Evolutionary conservation across 2,329 filamentous ascomycete species (phyloP).

Genomic region (Fusarium penzigii): DNA sequence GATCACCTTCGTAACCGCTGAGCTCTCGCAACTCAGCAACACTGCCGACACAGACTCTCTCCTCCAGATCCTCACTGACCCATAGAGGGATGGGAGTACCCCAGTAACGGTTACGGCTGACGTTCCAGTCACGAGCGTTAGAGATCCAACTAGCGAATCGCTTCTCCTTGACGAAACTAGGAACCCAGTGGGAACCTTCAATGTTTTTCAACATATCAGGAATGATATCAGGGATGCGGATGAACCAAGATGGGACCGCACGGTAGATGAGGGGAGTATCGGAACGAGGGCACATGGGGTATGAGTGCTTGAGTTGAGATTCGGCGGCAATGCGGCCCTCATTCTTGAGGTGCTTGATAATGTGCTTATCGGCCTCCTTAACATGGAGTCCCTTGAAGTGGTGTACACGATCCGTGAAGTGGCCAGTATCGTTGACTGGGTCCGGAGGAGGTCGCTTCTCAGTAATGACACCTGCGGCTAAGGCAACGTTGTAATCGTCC

Average conservation of each 20-base stretch:
- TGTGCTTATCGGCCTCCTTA: slow-evolving; percentile 88
- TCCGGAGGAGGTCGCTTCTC: slow-evolving; percentile 81
- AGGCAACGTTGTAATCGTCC: slow-evolving; percentile 87
- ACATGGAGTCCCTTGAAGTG: slow-evolving; percentile 89
- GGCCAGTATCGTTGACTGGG: slow-evolving; percentile 82
- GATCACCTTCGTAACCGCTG: slow-evolving; percentile 80
- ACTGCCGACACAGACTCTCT: slow-evolving; percentile 84
- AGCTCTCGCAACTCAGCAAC: slow-evolving; percentile 80
- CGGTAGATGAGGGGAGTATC: slow-evolving; percentile 93
- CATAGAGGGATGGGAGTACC: slow-evolving; percentile 90
- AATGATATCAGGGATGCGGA: slow-evolving; percentile 80
- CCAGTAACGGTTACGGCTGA: slow-evolving; percentile 93
- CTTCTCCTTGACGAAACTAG: slow-evolving; percentile 85
- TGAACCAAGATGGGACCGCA: slow-evolving; percentile 92
- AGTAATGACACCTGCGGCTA: slow-evolving; percentile 74
- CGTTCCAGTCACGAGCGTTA: slow-evolving; percentile 93
- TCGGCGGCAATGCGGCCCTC: slow-evolving; percentile 78
- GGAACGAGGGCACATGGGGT: slow-evolving; percentile 93
- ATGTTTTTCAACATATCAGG: slow-evolving; percentile 91
- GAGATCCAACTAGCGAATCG: slow-evolving; percentile 90
- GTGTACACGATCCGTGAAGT: slow-evolving; percentile 73
- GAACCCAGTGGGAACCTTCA: slow-evolving; percentile 88
- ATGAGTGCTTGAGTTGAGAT: slow-evolving; percentile 85
- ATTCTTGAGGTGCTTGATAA: slow-evolving; percentile 84
- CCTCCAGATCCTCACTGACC: slow-evolving; percentile 86